Base-by-base conservation (phyloP, 148 eudicot species). In the Fallopia convolvulus region DNA sequence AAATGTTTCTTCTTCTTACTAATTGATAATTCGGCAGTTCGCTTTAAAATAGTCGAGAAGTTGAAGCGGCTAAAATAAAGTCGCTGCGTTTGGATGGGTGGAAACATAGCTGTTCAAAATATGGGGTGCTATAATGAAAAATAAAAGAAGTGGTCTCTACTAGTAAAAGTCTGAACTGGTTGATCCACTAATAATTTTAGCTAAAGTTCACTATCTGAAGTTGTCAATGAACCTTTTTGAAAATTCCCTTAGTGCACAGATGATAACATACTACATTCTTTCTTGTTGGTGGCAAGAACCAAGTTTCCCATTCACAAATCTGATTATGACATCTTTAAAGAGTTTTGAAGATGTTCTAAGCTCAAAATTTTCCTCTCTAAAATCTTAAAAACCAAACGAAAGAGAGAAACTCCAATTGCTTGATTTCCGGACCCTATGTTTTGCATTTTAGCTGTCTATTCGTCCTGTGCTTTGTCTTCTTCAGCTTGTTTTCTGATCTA, bases 401-500 rank as follows among this genome's bases (percentile, higher is more conserved):
- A 58, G 63, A 21, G 11, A 18, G 12, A 58, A 58, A 20, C 21
- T 7, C 63, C 32, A 56, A 58, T 32, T 58, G 8, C 6, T 53
- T 4, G 21, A 53, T 53, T 55, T 23, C 65, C 33, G 6, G 2
- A 1, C 30, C 30, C 21, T 58, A 8, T 58, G 17, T 63, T 63
- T 30, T 26, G 70, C 39, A 11, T 63, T 26, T 10, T 12, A 3
- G 17, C 30, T 33, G 39, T 63, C 70, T 30, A 26, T 63, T 55
- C 18, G 60, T 10, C n/a, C n/a, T 3, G 14, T 12, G 72, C 21
- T 46, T 55, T 73, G 33, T 58, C 41, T 7, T 42, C 30, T 63
- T 65, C 75, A 36, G 40, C 23, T 41, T 46, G 58, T 72, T 15
- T 74, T 18, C 77, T 73, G 49, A 77, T 65, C 58, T 75, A 40